phyloP scores from a whole-genome alignment of 257 asterid species.

The Petunia axillaris region DNA sequence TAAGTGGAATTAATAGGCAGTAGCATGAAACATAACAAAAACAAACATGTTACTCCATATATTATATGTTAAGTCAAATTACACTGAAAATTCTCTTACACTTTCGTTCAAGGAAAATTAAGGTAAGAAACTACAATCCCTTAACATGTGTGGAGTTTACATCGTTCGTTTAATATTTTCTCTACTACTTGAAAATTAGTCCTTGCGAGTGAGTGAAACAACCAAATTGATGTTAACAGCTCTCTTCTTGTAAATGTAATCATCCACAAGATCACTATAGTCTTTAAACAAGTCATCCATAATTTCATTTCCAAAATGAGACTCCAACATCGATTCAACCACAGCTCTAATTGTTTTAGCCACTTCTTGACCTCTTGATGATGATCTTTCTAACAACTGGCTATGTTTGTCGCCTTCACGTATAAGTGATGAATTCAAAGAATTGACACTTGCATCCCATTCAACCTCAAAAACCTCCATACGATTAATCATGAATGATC shows the following conservation, averaged over 20 bases:
- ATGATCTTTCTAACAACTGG: neutral
- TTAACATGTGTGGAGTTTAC: too few species aligned
- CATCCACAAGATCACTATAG: constrained; percentile 43
- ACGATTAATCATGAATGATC: constrained; percentile 45
- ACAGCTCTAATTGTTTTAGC: constrained; percentile 60
- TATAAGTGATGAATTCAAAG: neutral
- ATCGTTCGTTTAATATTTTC: too few species aligned
- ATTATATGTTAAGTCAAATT: too few species aligned
- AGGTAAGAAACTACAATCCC: too few species aligned
- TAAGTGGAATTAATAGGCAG: too few species aligned
- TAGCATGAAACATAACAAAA: too few species aligned
- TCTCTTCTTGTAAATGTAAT: constrained; percentile 36
- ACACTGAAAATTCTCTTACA: too few species aligned
- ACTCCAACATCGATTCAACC: constrained; percentile 62
- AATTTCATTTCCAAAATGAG: constrained; percentile 49
- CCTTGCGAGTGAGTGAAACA: constrained; percentile 46
- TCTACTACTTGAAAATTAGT: neutral
- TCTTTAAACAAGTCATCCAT: constrained; percentile 60
- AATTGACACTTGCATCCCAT: constrained; percentile 44
- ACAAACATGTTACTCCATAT: too few species aligned
- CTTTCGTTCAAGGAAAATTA: too few species aligned
- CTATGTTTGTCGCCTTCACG: neutral
- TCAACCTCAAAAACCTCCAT: constrained; percentile 43
- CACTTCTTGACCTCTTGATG: constrained; percentile 47
- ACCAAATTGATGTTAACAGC: constrained; percentile 50